These are phyloP conservation scores for Tulasnella sp. DNA, from an alignment of 768 basidiomycete species.

Conservation along the genomic window DNA sequence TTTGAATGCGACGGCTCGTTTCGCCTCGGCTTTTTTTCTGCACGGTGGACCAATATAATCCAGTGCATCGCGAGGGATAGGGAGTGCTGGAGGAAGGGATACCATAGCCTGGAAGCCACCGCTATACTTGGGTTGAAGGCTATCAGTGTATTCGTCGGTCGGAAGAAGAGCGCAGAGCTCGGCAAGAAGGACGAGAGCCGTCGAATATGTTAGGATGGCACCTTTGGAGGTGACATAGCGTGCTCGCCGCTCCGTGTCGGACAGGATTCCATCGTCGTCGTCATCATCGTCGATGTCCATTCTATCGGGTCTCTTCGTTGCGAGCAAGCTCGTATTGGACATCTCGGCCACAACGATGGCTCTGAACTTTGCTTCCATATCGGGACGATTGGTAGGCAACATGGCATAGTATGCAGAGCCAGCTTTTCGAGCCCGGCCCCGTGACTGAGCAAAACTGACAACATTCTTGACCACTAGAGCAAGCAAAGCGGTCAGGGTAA, in stretches of 20 bases:
- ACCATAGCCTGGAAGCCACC: constrained; percentile 55
- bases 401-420: constrained; percentile 77
- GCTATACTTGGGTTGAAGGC: constrained; percentile 56
- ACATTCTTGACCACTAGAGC: constrained; percentile 57
- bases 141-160: constrained; percentile 62
- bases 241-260: constrained; percentile 50
- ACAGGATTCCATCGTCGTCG: constrained; percentile 47
- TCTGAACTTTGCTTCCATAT: constrained; percentile 3
- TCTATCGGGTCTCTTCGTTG: not conserved
- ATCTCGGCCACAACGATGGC: not conserved
- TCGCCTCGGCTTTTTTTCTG: constrained; percentile 69
- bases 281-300: constrained; percentile 34
- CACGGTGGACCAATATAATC: constrained; percentile 53
- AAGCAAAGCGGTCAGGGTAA: not conserved
- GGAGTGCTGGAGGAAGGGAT: constrained; percentile 63
- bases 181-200: constrained; percentile 64
- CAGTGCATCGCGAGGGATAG: constrained; percentile 54
- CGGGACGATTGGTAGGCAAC: constrained; percentile 37
- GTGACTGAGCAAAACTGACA: constrained; percentile 84
- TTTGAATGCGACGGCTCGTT: constrained; percentile 74
- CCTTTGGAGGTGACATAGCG: constrained; percentile 71
- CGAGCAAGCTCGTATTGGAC: not conserved
- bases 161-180: constrained; percentile 76
- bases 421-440: constrained; percentile 76
- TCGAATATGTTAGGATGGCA: constrained; percentile 75